Evolutionary conservation across 306 rosid genomes (phyloP).

Genomic region (Lablab purpureus): DNA sequence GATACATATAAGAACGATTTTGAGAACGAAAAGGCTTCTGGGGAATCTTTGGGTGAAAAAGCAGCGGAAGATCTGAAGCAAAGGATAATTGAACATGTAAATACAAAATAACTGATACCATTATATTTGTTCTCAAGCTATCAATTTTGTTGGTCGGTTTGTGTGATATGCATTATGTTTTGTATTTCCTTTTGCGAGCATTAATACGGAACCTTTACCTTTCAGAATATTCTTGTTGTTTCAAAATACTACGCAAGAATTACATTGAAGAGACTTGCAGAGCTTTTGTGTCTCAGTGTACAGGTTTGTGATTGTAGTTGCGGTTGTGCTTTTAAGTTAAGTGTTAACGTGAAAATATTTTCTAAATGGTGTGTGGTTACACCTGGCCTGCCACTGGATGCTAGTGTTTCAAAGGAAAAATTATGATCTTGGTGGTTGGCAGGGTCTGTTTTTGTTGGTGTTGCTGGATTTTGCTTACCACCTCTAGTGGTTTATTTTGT

Average conservation of each 20-base stretch:
- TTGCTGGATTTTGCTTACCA: constrained; percentile 20
- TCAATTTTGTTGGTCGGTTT: constrained; percentile 23
- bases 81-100: constrained; percentile 90
- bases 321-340: neutral
- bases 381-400: neutral
- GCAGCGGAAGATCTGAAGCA: constrained; percentile 90
- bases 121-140: constrained; percentile 8
- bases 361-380: neutral
- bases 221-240: constrained; percentile 90
- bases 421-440: neutral
- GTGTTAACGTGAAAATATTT: neutral
- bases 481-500: constrained; percentile 3
- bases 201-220: constrained; percentile 32
- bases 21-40: constrained; percentile 75
- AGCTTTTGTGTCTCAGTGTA: constrained; percentile 74
- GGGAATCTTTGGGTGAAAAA: constrained; percentile 78
- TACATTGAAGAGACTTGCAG: constrained; percentile 78
- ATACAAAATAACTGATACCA: neutral
- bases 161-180: constrained; percentile 29
- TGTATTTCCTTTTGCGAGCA: neutral
- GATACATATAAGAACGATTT: constrained; percentile 79
- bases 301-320: constrained; percentile 64
- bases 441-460: neutral
- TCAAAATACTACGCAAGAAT: constrained; percentile 79
- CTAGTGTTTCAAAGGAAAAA: constrained; percentile 12